Evolutionary conservation across 2,329 filamentous ascomycete species (phyloP), one percentile per base, ranked within the genome.

Genomic region (Trichophyton mentagrophytes): DNA sequence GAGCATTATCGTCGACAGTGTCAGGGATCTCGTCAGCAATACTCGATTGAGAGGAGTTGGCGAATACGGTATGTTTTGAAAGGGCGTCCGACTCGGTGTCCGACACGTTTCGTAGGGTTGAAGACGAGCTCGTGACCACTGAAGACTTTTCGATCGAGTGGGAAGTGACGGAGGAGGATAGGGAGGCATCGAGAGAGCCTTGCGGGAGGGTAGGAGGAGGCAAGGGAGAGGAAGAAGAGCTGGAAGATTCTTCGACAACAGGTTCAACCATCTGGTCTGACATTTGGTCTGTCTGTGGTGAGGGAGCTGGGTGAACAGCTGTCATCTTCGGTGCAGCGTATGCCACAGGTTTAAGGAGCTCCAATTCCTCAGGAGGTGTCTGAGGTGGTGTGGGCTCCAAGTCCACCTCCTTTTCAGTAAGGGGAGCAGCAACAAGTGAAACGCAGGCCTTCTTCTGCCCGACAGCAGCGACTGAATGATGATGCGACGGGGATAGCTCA

Each of bases 31-130:
- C 55, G 4, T 57, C 55, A 25, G 38, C 33, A 8, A 57, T 57
- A 20, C 55, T 57, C 38, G 55, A 57, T n/a, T 57, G 55, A n/a
- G 55, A 57, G 36, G 55, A 57, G 17, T 57, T 57, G 17, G 36
- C 22, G 11, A 27, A 40, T 25, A 11, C 11, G 38, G 55, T 57
- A 11, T 44, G n/a, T 44, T 57, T 57, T 36, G 55, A 57, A 44
- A 44, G 36, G 17, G 40, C 17, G 55, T 57, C 55, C 3, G 55
- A 57, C 22, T 57, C 55, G 1, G 36, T 44, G 17, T 57, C 55
- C 3, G 55, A 57, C 33, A 57, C 38, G 22, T 57, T 57, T 42
- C 49, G 49, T 30, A 55, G 49, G 8, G 49, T 55, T 33, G 49
- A 55, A n/a, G 49, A n/a, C 3, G 49, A 55, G 49, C 49, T 55